Evolutionary conservation across 371 early-diverging fungal genomes (phyloP), one percentile per base, ranked within the genome.

Genomic region (Quaeritorhiza haematococci): DNA sequence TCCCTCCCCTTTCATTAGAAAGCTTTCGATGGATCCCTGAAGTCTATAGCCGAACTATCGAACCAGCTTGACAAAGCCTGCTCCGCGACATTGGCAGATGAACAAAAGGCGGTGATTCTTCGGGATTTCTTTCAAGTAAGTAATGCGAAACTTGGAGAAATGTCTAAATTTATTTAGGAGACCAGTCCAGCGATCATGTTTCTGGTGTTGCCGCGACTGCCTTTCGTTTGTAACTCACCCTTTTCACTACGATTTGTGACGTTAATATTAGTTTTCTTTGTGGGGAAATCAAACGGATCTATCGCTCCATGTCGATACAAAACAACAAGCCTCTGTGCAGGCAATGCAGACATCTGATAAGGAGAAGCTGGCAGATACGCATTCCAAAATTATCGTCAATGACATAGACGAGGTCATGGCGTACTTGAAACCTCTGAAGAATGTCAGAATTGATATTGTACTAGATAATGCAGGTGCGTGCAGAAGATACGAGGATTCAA

Each of bases 221-320:
- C n/a, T n/a, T n/a, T n/a, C n/a, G n/a, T n/a, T n/a, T n/a, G n/a
- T n/a, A n/a, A n/a, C n/a, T 23, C 1, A 26, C 41, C 29, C 19
- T 10, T 7, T 19, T 24, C 24, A 27, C 2, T 21, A 8, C 34
- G n/a, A 48, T 30, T 42, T 8, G 26, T 26, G 17, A 15, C 48
- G 7, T 19, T 49, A 21, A 0, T 19, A n/a, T 62, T 85, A 88
- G 66, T 77, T 87, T 27, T 85, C 84, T 24, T 69, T 93, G 34
- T 94, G 94, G 94, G 94, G 94, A 1, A 94, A 94, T 73, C 41
- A 88, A 24, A 88, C 87, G 1, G 93, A 93, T 62, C 69, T 93
- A 58, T 87, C 88, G 43, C 70, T 93, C 59, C 69, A 91, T 55
- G 83, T 84, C 19, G 83, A 89, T 55, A 80, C 89, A 53, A 79